A percentile compares a stretch with the other conserved stretches of the same genome.
phyloP scores from a whole-genome alignment of 129 eudicot species.

The Tanacetum coccineum region DNA sequence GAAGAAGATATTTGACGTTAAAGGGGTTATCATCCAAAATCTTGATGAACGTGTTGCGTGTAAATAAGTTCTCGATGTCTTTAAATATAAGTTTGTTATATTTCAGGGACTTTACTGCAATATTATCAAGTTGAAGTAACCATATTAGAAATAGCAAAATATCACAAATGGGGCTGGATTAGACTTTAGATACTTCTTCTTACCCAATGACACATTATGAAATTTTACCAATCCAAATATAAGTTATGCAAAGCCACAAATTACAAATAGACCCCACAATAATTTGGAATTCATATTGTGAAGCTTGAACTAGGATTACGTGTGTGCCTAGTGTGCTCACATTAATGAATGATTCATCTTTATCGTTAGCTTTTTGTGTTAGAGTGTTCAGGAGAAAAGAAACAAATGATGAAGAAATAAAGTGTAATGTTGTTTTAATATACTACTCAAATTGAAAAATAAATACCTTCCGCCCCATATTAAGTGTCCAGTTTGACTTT shows the following conservation, averaged over 20 bases:
- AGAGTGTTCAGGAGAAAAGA: background rate
- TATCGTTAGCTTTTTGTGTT: slow-evolving; percentile 12
- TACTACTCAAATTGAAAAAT: background rate
- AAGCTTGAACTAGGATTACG: slow-evolving; percentile 22
- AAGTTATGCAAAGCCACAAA: slow-evolving; percentile 7
- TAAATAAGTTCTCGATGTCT: too few relatives aligned
- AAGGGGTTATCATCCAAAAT: too few relatives aligned
- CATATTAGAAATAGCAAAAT: background rate
- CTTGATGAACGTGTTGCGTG: too few relatives aligned
- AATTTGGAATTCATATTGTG: slow-evolving; percentile 19
- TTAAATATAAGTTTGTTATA: too few relatives aligned
- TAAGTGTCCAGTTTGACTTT: too few relatives aligned
- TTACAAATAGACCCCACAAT: slow-evolving; percentile 8
- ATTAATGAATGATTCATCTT: slow-evolving; percentile 13
- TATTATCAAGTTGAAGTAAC: background rate
- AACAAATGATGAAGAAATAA: background rate
- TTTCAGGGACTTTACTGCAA: background rate
- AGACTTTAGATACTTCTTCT: background rate
- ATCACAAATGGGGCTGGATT: background rate
- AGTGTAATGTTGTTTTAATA: background rate
- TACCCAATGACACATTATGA: background rate
- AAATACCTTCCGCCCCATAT: too few relatives aligned
- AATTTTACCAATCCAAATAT: slow-evolving; percentile 1
- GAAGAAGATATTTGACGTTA: too few relatives aligned
- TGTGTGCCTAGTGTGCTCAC: slow-evolving; percentile 18